Percentiles rank a stretch among this genome's conserved stretches.
These are phyloP conservation scores for Aspergillus sojae DNA, from an alignment of 2,329 filamentous ascomycete species.

Conservation along the genomic window DNA sequence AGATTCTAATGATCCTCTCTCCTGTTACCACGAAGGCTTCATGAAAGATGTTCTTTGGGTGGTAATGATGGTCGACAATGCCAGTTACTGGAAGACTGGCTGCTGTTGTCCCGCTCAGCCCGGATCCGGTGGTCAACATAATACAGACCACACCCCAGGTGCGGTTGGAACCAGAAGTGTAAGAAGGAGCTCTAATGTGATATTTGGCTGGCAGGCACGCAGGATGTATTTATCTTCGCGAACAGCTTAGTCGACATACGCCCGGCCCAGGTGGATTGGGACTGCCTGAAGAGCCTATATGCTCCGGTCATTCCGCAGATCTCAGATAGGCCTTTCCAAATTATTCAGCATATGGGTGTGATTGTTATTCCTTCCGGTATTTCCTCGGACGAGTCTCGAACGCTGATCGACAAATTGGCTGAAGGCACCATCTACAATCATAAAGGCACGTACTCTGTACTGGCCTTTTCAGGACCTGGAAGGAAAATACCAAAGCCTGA, in stretches of 20 bases:
- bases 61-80: not conserved
- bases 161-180: not conserved
- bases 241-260: not conserved
- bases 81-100: not conserved
- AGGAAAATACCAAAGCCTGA: not conserved
- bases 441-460: not conserved
- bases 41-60: not conserved
- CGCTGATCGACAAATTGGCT: not conserved
- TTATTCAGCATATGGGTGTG: not conserved
- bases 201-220: not conserved
- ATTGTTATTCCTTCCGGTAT: not conserved
- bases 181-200: not conserved
- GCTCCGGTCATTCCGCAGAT: not conserved
- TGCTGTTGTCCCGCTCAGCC: not conserved
- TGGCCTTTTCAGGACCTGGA: not conserved
- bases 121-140: not conserved
- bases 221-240: not conserved
- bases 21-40: not conserved
- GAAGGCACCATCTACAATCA: not conserved
- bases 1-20: not conserved
- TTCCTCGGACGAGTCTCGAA: not conserved
- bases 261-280: not conserved
- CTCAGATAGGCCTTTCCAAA: not conserved
- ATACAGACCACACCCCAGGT: not conserved
- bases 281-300: not conserved